Base-by-base conservation (phyloP, 1,139 yeast genomes). In the Candida smagusa region DNA sequence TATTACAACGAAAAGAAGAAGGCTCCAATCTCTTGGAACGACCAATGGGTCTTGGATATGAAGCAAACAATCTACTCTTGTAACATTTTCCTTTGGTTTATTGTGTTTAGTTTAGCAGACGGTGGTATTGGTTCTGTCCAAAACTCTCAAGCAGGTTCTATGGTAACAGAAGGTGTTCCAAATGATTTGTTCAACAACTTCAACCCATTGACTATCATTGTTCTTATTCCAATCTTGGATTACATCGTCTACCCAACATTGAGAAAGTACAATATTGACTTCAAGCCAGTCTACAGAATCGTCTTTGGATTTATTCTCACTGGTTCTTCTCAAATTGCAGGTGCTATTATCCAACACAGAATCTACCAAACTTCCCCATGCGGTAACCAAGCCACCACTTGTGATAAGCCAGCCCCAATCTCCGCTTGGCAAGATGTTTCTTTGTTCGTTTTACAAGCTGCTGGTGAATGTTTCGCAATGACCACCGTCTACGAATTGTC, bases 401-500 rank as follows among this genome's bases (percentile, higher is more conserved):
- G 84, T 68, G 52, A 52, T n/a, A 58, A 58, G 28, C 71, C 66
- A 16, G 66, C 81, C 21, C 79, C 81, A 22, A 58, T 79, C 26
- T 58, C 73, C 32, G 81, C 79, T n/a, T 77, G 83, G 83, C 63
- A 64, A 40, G 81, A 75, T 42, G 63, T 70, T 24, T 55, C 68
- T 19, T 62, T 76, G 43, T 81, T 73, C 53, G 66, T 74, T 31
- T 57, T 79, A 35, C 75, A 78, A 38, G 87, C 88, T 28, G 65
- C 76, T 21, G 78, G 84, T 42, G 89, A 82, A 60, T 80, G 85
- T 63, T 81, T 81, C 50, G 82, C 85, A 26, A 77, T 66, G 43
- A 76, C 80, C 36, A 79, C 88, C 12, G 84, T 79, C 39, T 79
- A 81, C 51, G 88, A 81, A 58, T 68, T 81, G 50, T 88, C 89